A percentile compares a stretch with the other conserved stretches of the same genome.
Conservation (phyloP, 2,329 filamentous ascomycete species). For the Keithomyces neogunnii region DNA sequence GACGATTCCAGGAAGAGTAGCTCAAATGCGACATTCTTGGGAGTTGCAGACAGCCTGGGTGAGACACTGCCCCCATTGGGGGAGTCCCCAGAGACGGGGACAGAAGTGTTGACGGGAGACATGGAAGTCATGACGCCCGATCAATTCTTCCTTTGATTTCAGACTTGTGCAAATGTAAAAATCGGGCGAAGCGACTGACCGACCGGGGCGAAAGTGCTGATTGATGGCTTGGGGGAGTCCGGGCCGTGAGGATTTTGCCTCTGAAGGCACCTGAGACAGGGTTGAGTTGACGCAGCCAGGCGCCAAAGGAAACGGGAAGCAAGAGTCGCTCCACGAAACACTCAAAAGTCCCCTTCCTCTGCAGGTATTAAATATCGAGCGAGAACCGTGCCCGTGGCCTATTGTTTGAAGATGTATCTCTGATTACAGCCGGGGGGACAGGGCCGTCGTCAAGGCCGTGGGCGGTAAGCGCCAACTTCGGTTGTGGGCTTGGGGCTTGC, state of each 20-base stretch:
- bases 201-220: constrained; percentile 11
- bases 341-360: neutral
- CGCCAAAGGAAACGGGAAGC: constrained; percentile 11
- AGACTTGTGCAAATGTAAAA: constrained; percentile 6
- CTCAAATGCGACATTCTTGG: constrained; percentile 75
- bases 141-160: neutral
- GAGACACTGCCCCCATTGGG: constrained; percentile 36
- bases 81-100: constrained; percentile 24
- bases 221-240: constrained; percentile 14
- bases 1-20: constrained; percentile 61
- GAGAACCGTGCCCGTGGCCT: constrained; percentile 10
- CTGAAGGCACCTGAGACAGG: neutral
- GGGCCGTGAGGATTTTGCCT: constrained; percentile 25
- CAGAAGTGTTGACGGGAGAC: constrained; percentile 32
- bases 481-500: constrained; percentile 20
- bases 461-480: constrained; percentile 26
- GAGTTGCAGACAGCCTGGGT: constrained; percentile 38
- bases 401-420: constrained; percentile 7
- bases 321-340: constrained; percentile 1
- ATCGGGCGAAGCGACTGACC: constrained; percentile 12
- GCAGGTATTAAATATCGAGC: neutral
- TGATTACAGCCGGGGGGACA: constrained; percentile 15
- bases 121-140: constrained; percentile 33
- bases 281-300: constrained; percentile 15
- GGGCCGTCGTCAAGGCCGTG: constrained; percentile 19